Evolutionary conservation across 2,329 filamentous ascomycete genomes (phyloP), one percentile per base, ranked within the genome.

Genomic region (Alternaria sp.): DNA sequence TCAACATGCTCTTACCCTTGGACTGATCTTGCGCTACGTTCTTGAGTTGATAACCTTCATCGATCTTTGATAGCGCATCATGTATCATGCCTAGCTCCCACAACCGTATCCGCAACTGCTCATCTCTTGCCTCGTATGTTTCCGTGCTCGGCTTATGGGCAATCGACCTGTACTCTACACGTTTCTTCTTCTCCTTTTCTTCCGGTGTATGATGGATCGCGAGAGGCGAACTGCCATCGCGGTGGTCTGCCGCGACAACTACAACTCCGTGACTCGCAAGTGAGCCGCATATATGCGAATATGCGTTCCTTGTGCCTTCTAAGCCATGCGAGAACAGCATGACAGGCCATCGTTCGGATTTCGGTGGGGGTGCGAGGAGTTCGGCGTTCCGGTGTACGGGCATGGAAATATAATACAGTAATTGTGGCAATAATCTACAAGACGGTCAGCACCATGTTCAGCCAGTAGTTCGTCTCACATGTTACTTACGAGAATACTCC

Each of bases 261-360:
- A 95, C 86, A 23, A 93, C 83, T 39, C 92, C 92, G 70, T 95
- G 88, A 21, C 90, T 92, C 4, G 92, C 90, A 28, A 96, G 79
- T 0, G 90, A 91, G 14, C 90, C 90, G 17, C 85, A 89, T 24
- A 96, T 80, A 71, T 93, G 89, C n/a, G 91, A 94, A 79, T 96
- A 96, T 10, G 91, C 87, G 70, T 95, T 95, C 65, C 91, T 85
- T 59, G 86, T 89, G 36, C 92, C 92, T 36, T 90, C 92, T 1
- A 96, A 82, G 0, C 92, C 92, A 72, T 96, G 92, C 1, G 91
- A 95, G 78, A 96, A 96, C 62, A 96, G 82, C 80, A 92, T 88
- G 0, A 92, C 90, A 0, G 92, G 92, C 89, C 91, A 95, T 79
- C 86, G 81, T 55, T 82, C 79, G 58, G 58, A 86, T 71, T 58